Base-by-base conservation (phyloP, 23 red algal species). In the Gracilaria gracilis region DNA sequence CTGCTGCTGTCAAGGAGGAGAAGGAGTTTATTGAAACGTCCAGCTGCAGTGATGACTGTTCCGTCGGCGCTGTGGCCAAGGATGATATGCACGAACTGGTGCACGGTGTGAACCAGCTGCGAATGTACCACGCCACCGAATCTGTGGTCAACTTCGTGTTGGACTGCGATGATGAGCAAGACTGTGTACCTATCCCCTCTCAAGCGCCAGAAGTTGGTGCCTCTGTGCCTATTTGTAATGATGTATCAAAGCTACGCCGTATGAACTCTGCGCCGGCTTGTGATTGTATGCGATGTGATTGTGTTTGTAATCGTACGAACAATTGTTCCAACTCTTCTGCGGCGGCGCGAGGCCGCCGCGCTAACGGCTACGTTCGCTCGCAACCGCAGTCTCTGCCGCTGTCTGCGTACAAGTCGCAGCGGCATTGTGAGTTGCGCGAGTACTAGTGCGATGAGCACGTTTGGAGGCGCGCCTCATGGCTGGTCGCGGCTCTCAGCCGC, bases 71-170 rank as follows among this genome's bases (percentile, higher is more conserved):
- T 16, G 75, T 79, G 50, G 75, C 75, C 4, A 57, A 79, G n/a
- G 75, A 57, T 28, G 42, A 50, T 9, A 79, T 79, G 75, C 75
- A 51, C 50, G 42, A 50, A 20, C 25, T 79, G 50, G 65, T 70
- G 3, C 13, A 28, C 65, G 42, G 46, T 23, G 75, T 79, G 4
- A 79, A 79, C 50, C 46, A 79, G 28, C 46, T 17, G 42, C 75
- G 75, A 17, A 48, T 86, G 57, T 86, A 61, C 44, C 82, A 46
- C 44, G 82, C 82, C n/a, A 86, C 82, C 59, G 61, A 86, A 71
- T 86, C 82, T n/a, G 82, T 86, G 8, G 82, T 86, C 64, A 73
- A 86, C 38, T 86, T 86, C 66, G 82, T 86, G 20, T 36, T 86
- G 65, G 82, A 50, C 44, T 86, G 57, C 59, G 82, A 86, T 35